Evolutionary conservation across 1,139 yeast species (phyloP), one percentile per base, ranked within the genome.

Genomic region (Debaryomyces singareniensis): DNA sequence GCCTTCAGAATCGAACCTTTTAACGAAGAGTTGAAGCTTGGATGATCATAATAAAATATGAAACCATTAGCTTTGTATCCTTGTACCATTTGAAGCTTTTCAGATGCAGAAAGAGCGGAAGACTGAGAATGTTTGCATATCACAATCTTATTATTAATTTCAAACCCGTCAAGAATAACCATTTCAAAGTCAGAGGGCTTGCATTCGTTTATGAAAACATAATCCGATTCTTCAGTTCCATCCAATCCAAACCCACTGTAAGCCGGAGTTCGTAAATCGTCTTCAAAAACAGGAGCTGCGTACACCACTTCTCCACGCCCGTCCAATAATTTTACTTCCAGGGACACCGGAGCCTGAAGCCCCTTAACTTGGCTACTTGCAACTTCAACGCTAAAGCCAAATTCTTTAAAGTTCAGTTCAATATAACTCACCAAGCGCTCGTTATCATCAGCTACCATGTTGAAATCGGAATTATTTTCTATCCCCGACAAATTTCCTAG

Each of bases 151-250:
- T 47, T 51, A 4, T 32, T 29, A 1, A 56, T 37, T 11, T 39
- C 37, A 18, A 58, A 41, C 1, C 46, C 45, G 21, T 53, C 39
- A 4, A 42, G 34, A 3, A 30, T 13, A 21, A 64, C 37, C 4
- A 43, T 30, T 5, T 38, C 39, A 33, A 52, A 63, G 32, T 67
- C 72, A 2, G 44, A 44, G 2, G 40, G 38, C 1, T 45, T 27
- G 4, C 70, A 72, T 16, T 47, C 42, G 31, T 61, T 60, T 9
- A 43, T 66, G 42, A 37, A 61, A 1, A 63, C 35, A 37, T 45
- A 63, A 4, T 42, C 47, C 1, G 51, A 58, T 1, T 35, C 36
- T 1, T 52, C 47, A 3, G 47, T 35, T 1, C 64, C 69, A 30
- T 44, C 47, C 9, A 27, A 30, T 1, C 70, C 66, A 40, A 45